Conservation (phyloP, 805 yeast species). For the Pichia deserticola region DNA sequence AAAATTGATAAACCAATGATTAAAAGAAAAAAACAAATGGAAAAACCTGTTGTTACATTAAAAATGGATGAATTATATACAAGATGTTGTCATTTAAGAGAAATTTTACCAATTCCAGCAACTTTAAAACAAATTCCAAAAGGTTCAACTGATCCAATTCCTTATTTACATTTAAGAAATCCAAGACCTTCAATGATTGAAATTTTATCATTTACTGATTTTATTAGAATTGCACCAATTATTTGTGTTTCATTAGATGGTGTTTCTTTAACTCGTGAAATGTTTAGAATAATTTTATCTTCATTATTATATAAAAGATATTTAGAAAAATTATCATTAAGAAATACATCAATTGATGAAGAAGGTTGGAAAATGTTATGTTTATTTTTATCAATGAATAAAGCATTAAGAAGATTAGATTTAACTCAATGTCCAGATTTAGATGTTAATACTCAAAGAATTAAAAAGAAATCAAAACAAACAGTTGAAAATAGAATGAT, state of each 20-base stretch:
- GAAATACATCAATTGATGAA: constrained; percentile 67
- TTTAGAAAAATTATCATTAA: constrained; percentile 63
- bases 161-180: constrained; percentile 64
- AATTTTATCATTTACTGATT: constrained; percentile 81
- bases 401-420: constrained; percentile 52
- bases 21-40: constrained; percentile 30
- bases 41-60: constrained; percentile 31
- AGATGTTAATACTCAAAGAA: constrained; percentile 36
- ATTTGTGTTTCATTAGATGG: constrained; percentile 73
- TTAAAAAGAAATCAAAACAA: constrained; percentile 21
- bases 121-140: constrained; percentile 75
- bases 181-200: constrained; percentile 90
- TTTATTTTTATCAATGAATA: constrained; percentile 62
- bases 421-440: constrained; percentile 60
- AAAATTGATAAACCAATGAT: constrained; percentile 68
- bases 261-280: constrained; percentile 62
- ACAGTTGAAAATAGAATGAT: constrained; percentile 31
- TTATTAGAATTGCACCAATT: constrained; percentile 77
- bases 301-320: constrained; percentile 61
- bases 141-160: constrained; percentile 69
- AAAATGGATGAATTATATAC: constrained; percentile 73
- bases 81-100: constrained; percentile 87
- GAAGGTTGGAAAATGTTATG: constrained; percentile 77
- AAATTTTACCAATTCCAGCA: constrained; percentile 87
- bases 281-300: constrained; percentile 66